Conservation (phyloP, 345 rosid species). For the Aegle marmelos region DNA sequence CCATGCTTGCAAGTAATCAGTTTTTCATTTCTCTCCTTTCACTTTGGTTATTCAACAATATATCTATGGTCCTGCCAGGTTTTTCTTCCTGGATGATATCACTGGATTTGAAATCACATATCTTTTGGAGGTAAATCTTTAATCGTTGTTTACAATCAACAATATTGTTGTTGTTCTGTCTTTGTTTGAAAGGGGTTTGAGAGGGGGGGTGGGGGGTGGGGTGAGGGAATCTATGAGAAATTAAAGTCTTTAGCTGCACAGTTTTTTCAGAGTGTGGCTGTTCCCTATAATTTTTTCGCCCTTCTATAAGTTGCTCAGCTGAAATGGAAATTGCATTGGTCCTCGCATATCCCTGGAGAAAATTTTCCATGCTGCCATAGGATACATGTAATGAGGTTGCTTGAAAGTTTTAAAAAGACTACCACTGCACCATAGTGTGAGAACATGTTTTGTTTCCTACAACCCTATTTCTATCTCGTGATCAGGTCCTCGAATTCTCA, state of each 20-base stretch:
- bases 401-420: neutral
- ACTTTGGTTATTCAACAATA: neutral
- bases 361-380: neutral
- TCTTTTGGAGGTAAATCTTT: conserved; percentile 67
- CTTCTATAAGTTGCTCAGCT: neutral
- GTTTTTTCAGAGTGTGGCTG: too few relatives aligned
- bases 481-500: neutral
- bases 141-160: too few relatives aligned
- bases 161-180: neutral
- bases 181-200: neutral
- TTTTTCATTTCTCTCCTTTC: neutral
- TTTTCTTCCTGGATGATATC: conserved; percentile 92
- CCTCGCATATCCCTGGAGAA: neutral
- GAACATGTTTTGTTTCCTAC: neutral
- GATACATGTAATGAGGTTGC: neutral
- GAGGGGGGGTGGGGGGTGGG: too few relatives aligned
- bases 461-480: neutral
- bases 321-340: neutral
- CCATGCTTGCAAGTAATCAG: neutral
- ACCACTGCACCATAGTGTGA: neutral
- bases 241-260: neutral
- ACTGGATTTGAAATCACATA: conserved; percentile 92
- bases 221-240: neutral
- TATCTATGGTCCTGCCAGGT: conserved; percentile 40
- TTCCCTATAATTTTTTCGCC: neutral